Evolutionary conservation across 441 rosid species (phyloP).

Genomic region (Dalechampia spathulata): DNA sequence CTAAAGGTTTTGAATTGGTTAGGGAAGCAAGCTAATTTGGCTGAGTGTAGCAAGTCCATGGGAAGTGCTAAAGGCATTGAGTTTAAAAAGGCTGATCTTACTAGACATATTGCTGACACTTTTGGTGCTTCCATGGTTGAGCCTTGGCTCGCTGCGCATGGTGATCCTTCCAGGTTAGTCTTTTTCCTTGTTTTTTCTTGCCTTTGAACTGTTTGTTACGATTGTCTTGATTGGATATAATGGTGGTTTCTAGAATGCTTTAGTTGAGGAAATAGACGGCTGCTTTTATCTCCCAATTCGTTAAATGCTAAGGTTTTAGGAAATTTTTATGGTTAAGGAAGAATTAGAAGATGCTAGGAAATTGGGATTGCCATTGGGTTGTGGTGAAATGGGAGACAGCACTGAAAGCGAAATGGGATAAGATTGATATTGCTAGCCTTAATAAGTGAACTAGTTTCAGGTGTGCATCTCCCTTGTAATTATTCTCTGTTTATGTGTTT

Average conservation of each 20-base stretch:
- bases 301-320: no score
- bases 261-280: no score
- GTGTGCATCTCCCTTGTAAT: neutral
- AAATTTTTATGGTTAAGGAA: no score
- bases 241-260: no score
- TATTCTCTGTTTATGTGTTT: no score
- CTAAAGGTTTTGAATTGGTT: constrained; percentile 80
- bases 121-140: constrained; percentile 97
- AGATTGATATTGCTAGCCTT: neutral
- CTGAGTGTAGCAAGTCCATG: constrained; percentile 76
- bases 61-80: constrained; percentile 47
- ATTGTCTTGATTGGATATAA: no score
- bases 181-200: neutral
- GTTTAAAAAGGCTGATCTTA: constrained; percentile 50
- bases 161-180: constrained; percentile 79
- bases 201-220: no score
- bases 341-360: neutral
- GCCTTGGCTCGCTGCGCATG: constrained; percentile 97
- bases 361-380: neutral
- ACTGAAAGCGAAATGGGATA: neutral
- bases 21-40: constrained; percentile 86
- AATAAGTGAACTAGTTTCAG: neutral
- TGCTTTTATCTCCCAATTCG: no score
- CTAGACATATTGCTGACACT: constrained; percentile 62
- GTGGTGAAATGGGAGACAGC: neutral